Evolutionary conservation across 352 stramenopile species (phyloP), one percentile per base, ranked within the genome.

Genomic region (Aphanomyces euteiches): DNA sequence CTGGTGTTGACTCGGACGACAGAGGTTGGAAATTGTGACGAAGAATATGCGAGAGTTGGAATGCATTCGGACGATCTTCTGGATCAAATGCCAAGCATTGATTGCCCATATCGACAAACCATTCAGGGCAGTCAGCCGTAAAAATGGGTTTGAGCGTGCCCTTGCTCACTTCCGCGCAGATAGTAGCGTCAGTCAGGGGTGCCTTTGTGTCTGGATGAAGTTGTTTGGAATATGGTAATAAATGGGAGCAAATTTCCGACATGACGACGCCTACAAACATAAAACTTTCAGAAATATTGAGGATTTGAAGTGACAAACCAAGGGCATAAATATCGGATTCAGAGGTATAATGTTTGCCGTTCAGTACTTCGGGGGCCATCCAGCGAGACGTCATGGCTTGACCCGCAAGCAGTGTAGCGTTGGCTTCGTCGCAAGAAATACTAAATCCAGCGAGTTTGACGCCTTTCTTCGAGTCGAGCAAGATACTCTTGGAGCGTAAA

Each of bases 371-470:
- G 2, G 73, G 73, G n/a, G 73, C 73, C 15, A 67, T 73, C 40
- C 54, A 73, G 1, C 74, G 73, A 3, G 74, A 67, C 0, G 83
- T 88, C 0, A 81, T 81, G 0, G 86, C 75, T 0, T 72, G 72
- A n/a, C n/a, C n/a, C 1, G 69, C 60, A 7, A 79, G 87, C 80
- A 86, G 85, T 5, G 74, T 83, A n/a, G 77, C 74, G 5, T 81
- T 45, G n/a, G 74, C 63, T 3, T 75, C 83, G 8, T 75, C 79
- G 1, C 81, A 71, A 17, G 83, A 80, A 8, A 74, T 69, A 0
- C 81, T 81, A 73, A 90, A 90, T 70, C 88, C 83, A 0, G 77
- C 82, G 34, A 90, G 67, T 54, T 90, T 89, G n/a, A 77, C 43
- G 59, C 59, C 59, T n/a, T 67, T 67, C 4, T 57, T 67, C 21